These are phyloP conservation scores for Akanthomyces dipterigenus DNA, from an alignment of 2,329 filamentous ascomycete genomes.

Conservation along the genomic window DNA sequence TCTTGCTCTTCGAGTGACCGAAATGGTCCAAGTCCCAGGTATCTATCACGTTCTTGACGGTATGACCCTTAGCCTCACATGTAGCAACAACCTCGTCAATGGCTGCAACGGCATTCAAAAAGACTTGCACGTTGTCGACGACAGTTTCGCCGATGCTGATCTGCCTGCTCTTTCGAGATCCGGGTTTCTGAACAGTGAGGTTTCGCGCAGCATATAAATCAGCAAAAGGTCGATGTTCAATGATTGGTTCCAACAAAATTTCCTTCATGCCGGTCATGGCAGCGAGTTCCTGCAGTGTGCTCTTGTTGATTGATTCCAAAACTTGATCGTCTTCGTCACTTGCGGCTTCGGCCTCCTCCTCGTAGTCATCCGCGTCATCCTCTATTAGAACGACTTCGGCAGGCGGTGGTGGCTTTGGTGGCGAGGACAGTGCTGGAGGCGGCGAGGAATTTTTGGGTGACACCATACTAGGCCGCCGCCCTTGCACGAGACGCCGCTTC, in stretches of 20 bases:
- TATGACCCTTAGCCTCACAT: conserved; percentile 65
- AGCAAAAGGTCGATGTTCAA: conserved; percentile 69
- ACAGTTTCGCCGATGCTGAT: conserved; percentile 46
- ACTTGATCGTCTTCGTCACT: conserved; percentile 39
- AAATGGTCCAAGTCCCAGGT: conserved; percentile 44
- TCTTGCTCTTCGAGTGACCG: conserved; percentile 31
- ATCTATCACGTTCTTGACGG: conserved; percentile 39
- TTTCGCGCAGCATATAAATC: conserved; percentile 58
- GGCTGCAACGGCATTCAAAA: conserved; percentile 72
- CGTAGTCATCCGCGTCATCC: conserved; percentile 35
- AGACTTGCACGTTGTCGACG: conserved; percentile 53
- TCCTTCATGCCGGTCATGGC: conserved; percentile 74
- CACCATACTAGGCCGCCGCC: conserved; percentile 22
- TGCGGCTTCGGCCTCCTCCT: conserved; percentile 28
- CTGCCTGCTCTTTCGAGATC: conserved; percentile 38
- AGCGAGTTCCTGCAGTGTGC: conserved; percentile 65
- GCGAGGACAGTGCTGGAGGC: conserved; percentile 8
- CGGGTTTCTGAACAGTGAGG: conserved; percentile 50
- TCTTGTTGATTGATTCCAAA: conserved; percentile 77
- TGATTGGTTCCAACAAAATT: conserved; percentile 60
- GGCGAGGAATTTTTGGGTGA: conserved; percentile 17
- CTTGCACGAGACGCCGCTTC: conserved; percentile 31
- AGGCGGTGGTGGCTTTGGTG: conserved; percentile 15
- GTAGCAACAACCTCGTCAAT: conserved; percentile 75
- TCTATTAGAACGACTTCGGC: conserved; percentile 28